Evolutionary conservation across 805 yeast species (phyloP).

Genomic region (Wickerhamiella azyma): DNA sequence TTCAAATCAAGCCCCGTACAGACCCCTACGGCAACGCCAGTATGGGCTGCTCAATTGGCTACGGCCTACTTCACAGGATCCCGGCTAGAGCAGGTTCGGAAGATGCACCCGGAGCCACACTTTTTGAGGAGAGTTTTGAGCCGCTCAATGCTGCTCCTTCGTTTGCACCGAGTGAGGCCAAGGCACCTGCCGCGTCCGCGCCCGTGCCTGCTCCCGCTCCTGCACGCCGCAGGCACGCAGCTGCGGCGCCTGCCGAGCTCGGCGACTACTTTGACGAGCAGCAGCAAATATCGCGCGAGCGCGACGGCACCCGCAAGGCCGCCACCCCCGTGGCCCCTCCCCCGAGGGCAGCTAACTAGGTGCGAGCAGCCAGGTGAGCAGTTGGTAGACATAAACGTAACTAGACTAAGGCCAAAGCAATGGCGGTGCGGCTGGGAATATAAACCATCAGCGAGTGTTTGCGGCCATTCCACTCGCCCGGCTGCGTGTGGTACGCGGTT

Average conservation of each 20-base stretch:
- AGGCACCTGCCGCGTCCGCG: slow-evolving; percentile 5
- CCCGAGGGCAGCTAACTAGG: background rate
- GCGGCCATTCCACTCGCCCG: slow-evolving; percentile 69
- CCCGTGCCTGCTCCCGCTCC: slow-evolving; percentile 1
- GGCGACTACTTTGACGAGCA: slow-evolving; percentile 19
- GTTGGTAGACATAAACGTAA: background rate
- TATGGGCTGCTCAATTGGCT: slow-evolving; percentile 89
- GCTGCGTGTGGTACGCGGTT: slow-evolving; percentile 52
- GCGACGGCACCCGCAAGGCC: slow-evolving; percentile 13
- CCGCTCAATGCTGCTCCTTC: slow-evolving; percentile 4
- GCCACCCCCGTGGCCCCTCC: background rate
- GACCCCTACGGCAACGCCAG: slow-evolving; percentile 75
- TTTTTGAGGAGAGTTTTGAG: slow-evolving; percentile 14
- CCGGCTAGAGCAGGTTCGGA: slow-evolving; percentile 40
- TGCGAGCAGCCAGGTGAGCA: too few species aligned
- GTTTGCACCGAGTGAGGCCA: background rate
- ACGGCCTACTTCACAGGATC: slow-evolving; percentile 75
- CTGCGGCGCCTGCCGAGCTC: slow-evolving; percentile 7
- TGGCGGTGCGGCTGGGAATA: slow-evolving; percentile 63
- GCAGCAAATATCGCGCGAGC: slow-evolving; percentile 15
- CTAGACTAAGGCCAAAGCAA: slow-evolving; percentile 34
- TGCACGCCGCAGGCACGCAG: background rate
- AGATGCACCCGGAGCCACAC: slow-evolving; percentile 16
- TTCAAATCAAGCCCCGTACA: slow-evolving; percentile 60
- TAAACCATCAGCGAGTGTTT: slow-evolving; percentile 61